Conservation (phyloP, 345 rosid species). For the Salix viminalis region DNA sequence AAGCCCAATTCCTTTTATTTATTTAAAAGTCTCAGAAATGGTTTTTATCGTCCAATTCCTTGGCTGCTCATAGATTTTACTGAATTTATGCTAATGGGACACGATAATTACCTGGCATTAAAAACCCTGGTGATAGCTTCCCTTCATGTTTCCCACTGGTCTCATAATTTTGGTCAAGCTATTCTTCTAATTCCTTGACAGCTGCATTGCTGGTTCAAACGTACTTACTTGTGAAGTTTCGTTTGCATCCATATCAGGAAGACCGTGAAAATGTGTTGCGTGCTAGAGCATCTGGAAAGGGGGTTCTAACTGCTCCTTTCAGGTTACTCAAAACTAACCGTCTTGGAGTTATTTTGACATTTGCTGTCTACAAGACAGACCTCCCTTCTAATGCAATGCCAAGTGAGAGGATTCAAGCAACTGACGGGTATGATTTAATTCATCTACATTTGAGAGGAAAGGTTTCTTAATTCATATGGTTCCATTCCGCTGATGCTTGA, state of each 20-base stretch:
- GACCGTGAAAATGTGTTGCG: constrained; percentile 85
- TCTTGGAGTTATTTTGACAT: constrained; percentile 93
- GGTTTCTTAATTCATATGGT: not conserved
- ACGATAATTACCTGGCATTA: not conserved
- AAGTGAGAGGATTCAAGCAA: constrained; percentile 71
- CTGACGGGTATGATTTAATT: constrained; percentile 63
- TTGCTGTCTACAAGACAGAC: constrained; percentile 80
- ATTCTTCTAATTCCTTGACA: not conserved
- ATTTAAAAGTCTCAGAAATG: not conserved
- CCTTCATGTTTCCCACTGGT: not conserved
- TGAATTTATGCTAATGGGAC: not conserved
- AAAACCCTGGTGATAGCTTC: not conserved
- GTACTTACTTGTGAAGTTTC: constrained; percentile 8
- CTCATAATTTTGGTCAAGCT: not conserved
- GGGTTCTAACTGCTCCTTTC: constrained; percentile 95
- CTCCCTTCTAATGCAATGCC: constrained; percentile 81
- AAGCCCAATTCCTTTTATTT: constrained; percentile 25
- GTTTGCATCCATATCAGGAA: constrained; percentile 52
- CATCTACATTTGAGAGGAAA: not conserved
- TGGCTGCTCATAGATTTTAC: not conserved
- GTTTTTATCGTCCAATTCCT: constrained; percentile 3
- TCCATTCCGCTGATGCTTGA: not conserved
- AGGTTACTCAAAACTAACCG: constrained; percentile 79
- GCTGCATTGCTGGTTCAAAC: not conserved
- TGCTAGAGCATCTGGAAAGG: constrained; percentile 83